Percentiles rank a stretch among this genome's conserved stretches.
Evolutionary conservation across 768 basidiomycete genomes (phyloP).

Genomic region (Kwoniella sp.): DNA sequence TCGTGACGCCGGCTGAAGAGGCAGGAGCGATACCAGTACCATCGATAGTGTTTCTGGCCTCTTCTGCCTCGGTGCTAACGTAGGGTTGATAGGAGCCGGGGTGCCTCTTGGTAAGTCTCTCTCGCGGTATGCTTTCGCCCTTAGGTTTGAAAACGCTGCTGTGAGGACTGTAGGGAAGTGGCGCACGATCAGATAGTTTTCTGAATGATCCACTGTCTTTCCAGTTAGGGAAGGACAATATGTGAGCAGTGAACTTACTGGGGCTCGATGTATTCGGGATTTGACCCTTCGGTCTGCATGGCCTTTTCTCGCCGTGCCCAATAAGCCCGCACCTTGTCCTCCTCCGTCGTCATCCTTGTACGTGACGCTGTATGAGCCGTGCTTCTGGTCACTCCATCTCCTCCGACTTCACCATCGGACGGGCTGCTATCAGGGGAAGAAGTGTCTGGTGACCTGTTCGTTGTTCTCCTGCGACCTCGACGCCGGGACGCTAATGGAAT

Average conservation of each 20-base stretch:
- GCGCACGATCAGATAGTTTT: no score
- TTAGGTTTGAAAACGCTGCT: background rate
- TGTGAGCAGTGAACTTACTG: no score
- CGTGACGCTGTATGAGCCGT: background rate
- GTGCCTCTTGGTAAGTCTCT: background rate
- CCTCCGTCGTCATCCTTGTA: background rate
- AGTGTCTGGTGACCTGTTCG: no score
- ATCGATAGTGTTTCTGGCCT: background rate
- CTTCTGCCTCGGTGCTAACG: background rate
- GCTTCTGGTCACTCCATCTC: no score
- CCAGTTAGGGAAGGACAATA: no score
- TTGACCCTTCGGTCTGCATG: background rate
- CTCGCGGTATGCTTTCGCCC: no score
- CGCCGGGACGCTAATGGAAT: no score
- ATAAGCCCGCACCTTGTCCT: background rate
- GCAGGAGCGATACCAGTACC: background rate
- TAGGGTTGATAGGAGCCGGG: background rate
- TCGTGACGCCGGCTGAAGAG: background rate
- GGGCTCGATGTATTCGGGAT: background rate
- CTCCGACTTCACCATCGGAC: no score
- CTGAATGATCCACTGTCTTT: no score
- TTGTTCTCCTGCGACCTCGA: no score
- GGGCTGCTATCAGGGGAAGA: no score
- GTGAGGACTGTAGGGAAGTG: background rate
- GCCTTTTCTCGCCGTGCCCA: background rate